Percentiles rank a stretch among this genome's conserved stretches.
phyloP scores from a whole-genome alignment of 2,329 filamentous ascomycete species.

The Colletotrichum chrysophilum region DNA sequence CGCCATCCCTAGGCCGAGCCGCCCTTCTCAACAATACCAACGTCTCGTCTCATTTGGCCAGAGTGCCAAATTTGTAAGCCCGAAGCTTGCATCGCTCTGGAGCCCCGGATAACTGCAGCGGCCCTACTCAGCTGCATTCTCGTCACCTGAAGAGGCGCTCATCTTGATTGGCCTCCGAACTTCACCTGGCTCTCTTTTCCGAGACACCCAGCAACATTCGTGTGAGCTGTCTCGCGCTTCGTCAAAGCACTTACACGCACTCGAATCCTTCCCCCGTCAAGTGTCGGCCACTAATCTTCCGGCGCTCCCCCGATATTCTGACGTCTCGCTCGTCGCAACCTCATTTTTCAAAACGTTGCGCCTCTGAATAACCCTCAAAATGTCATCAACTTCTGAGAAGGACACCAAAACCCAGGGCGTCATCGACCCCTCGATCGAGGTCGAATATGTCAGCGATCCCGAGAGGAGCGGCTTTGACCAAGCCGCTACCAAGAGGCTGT shows the following conservation, averaged over 20 bases:
- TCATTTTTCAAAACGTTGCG: neutral
- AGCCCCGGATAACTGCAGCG: neutral
- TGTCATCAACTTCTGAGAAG: conserved; percentile 15
- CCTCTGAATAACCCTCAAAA: neutral
- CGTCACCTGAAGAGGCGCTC: neutral
- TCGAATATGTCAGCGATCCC: conserved; percentile 21
- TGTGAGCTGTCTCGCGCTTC: neutral
- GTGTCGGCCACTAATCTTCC: neutral
- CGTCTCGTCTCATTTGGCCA: neutral
- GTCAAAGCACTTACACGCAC: neutral
- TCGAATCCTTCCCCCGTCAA: neutral
- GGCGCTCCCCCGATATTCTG: neutral
- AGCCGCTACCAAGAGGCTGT: conserved; percentile 50
- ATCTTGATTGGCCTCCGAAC: neutral
- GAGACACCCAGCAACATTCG: neutral
- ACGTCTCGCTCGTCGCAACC: neutral
- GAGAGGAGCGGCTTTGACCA: conserved; percentile 31
- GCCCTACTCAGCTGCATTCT: neutral
- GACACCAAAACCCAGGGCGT: conserved; percentile 11
- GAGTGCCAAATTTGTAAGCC: neutral
- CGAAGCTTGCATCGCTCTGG: neutral
- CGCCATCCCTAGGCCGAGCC: neutral
- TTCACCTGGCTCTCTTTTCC: neutral
- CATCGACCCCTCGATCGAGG: conserved; percentile 20
- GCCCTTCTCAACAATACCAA: neutral